Percentiles rank a stretch among this genome's conserved stretches.
Conservation (phyloP, 2,329 filamentous ascomycete species). For the Emydomyces testavorans region DNA sequence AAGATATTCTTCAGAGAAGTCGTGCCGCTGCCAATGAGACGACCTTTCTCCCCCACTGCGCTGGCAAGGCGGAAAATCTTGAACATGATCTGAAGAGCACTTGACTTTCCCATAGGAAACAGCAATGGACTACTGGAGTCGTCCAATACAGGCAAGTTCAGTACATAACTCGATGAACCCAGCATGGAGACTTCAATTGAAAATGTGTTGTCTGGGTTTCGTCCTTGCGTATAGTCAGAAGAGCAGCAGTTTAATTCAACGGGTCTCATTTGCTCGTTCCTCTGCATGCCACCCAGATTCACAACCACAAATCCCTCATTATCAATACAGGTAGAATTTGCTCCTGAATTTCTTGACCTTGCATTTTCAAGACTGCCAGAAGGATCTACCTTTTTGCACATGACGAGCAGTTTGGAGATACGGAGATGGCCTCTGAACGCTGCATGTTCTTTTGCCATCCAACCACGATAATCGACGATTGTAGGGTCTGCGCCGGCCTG, state of each 20-base stretch:
- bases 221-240: not conserved
- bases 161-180: not conserved
- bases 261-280: conserved; percentile 10
- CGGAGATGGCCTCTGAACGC: conserved; percentile 26
- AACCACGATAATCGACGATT: conserved; percentile 23
- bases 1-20: conserved; percentile 21
- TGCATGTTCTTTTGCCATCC: conserved; percentile 29
- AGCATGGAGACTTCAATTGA: conserved; percentile 14
- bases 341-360: not conserved
- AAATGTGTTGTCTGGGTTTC: conserved; percentile 3
- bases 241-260: conserved; percentile 11
- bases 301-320: conserved; percentile 13
- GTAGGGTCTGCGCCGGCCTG: conserved; percentile 20
- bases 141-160: conserved; percentile 21
- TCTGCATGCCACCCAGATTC: conserved; percentile 18
- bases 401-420: conserved; percentile 18
- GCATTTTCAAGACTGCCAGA: not conserved
- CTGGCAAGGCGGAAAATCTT: conserved; percentile 15
- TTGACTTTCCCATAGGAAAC: conserved; percentile 15
- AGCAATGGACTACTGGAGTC: conserved; percentile 20
- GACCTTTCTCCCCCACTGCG: conserved; percentile 1
- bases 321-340: not conserved
- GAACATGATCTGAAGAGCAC: conserved; percentile 17
- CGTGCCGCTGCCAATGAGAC: conserved; percentile 22
- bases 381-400: not conserved